Percentiles rank a stretch among this genome's conserved stretches.
These are phyloP conservation scores for Backusella westeae DNA, from an alignment of 192 early-diverging fungal genomes.

Conservation along the genomic window DNA sequence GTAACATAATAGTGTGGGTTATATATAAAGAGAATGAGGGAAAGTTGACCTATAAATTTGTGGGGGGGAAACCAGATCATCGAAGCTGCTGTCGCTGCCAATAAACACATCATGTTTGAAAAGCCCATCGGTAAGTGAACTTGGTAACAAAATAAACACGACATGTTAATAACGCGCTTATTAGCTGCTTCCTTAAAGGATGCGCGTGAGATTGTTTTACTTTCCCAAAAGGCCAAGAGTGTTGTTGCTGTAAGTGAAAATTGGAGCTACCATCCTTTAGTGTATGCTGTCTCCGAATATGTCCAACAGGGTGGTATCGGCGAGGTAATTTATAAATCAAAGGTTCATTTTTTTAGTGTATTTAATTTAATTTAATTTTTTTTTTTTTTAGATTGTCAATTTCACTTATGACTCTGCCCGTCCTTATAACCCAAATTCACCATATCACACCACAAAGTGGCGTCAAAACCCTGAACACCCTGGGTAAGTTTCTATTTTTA, in stretches of 20 bases:
- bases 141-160: background rate
- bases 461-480: slow-evolving; percentile 38
- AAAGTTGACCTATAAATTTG: background rate
- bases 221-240: slow-evolving; percentile 12
- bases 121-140: slow-evolving; percentile 35
- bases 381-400: slow-evolving; percentile 25
- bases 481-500: slow-evolving; percentile 17
- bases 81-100: slow-evolving; percentile 29
- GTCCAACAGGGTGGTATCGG: slow-evolving; percentile 32
- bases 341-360: background rate
- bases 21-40: background rate
- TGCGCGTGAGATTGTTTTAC: slow-evolving; percentile 30
- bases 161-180: background rate
- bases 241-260: slow-evolving; percentile 37
- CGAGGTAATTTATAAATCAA: slow-evolving; percentile 14
- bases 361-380: background rate
- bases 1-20: background rate
- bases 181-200: slow-evolving; percentile 31
- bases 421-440: slow-evolving; percentile 29
- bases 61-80: slow-evolving; percentile 13
- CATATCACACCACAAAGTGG: slow-evolving; percentile 33
- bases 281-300: slow-evolving; percentile 23
- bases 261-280: slow-evolving; percentile 30
- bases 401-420: slow-evolving; percentile 33
- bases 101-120: slow-evolving; percentile 37